Evolutionary conservation across 1,284 basidiomycete species (phyloP).

Genomic region (Naganishia sp.): DNA sequence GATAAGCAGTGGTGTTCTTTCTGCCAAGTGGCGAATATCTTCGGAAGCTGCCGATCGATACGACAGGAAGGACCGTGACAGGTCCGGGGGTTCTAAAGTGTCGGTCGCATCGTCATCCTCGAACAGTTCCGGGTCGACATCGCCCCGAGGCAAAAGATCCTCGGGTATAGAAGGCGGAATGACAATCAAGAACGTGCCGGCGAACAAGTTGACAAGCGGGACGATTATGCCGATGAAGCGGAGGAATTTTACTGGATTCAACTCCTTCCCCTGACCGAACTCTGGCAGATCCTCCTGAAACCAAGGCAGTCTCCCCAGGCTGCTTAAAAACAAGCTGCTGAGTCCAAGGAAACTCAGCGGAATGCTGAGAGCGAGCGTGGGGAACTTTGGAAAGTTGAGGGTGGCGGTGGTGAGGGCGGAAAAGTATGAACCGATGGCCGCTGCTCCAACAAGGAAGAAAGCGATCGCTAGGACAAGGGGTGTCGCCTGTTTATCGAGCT

Average conservation of each 20-base stretch:
- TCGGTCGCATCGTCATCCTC: slow-evolving; percentile 8
- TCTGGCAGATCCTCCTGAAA: slow-evolving; percentile 23
- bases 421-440: slow-evolving; percentile 53
- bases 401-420: slow-evolving; percentile 48
- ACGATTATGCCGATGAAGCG: slow-evolving; percentile 48
- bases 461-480: slow-evolving; percentile 41
- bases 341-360: slow-evolving; percentile 51
- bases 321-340: slow-evolving; percentile 47
- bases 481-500: slow-evolving; percentile 18
- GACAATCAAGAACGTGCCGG: slow-evolving; percentile 49
- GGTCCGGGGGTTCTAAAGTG: slow-evolving; percentile 7
- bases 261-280: slow-evolving; percentile 35
- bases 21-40: slow-evolving; percentile 22
- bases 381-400: slow-evolving; percentile 50
- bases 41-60: slow-evolving; percentile 22
- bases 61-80: slow-evolving; percentile 24
- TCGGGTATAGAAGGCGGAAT: slow-evolving; percentile 20
- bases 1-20: slow-evolving; percentile 42
- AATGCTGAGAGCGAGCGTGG: slow-evolving; percentile 51
- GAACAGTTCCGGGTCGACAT: slow-evolving; percentile 6
- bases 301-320: slow-evolving; percentile 17
- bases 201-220: slow-evolving; percentile 48
- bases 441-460: slow-evolving; percentile 51
- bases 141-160: slow-evolving; percentile 11
- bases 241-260: slow-evolving; percentile 47